These are phyloP conservation scores for Didymella lethalis DNA, from an alignment of 2,329 filamentous ascomycete species.

Conservation along the genomic window DNA sequence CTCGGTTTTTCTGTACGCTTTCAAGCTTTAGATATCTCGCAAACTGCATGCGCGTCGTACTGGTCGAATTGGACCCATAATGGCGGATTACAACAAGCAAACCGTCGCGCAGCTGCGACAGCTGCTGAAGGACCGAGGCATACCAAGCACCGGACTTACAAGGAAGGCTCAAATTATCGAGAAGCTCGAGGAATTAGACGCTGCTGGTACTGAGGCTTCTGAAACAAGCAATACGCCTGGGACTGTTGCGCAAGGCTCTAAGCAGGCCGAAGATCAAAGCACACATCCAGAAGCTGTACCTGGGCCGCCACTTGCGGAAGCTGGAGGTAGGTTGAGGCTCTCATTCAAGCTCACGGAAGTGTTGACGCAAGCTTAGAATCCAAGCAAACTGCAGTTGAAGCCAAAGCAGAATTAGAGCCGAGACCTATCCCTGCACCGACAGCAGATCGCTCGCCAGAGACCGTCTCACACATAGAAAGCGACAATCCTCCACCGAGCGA, in stretches of 20 bases:
- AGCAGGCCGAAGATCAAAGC: conserved; percentile 15
- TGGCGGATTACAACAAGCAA: conserved; percentile 56
- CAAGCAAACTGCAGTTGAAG: conserved; percentile 4
- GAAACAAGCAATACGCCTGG: conserved; percentile 22
- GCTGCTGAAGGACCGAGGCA: conserved; percentile 57
- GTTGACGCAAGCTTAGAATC: conserved; percentile 24
- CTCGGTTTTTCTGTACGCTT: not conserved
- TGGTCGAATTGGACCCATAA: conserved; percentile 18
- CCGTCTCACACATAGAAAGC: conserved; percentile 36
- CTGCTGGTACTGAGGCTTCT: conserved; percentile 17
- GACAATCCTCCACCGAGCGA: conserved; percentile 25
- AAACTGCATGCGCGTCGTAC: not conserved
- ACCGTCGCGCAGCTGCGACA: conserved; percentile 58
- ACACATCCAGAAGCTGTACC: conserved; percentile 17
- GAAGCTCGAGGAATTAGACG: conserved; percentile 50
- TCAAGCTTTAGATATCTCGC: not conserved
- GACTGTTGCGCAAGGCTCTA: conserved; percentile 16
- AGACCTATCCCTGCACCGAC: conserved; percentile 27
- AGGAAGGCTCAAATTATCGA: conserved; percentile 59
- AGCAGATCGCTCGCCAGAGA: conserved; percentile 28
- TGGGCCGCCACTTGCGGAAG: conserved; percentile 29
- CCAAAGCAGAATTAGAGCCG: conserved; percentile 5
- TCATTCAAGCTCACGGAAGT: not conserved
- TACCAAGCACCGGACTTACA: conserved; percentile 56
- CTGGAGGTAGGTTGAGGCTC: conserved; percentile 31